A percentile compares a stretch with the other conserved stretches of the same genome.
Evolutionary conservation across 139 green algal species (phyloP).

Genomic region (Medakamo hakoo): DNA sequence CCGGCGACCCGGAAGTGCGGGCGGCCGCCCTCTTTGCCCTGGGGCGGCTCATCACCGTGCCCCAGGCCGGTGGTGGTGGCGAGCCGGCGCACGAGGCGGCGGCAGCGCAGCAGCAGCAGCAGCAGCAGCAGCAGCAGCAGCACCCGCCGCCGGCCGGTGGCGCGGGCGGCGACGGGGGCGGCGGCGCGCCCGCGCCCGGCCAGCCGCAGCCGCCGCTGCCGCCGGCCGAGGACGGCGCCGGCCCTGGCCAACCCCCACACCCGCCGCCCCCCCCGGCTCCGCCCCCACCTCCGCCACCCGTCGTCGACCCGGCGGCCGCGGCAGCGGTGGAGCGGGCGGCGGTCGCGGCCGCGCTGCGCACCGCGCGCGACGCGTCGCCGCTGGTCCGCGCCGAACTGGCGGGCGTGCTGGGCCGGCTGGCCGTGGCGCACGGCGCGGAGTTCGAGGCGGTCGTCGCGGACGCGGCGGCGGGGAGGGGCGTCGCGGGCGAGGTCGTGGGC

Average conservation of each 20-base stretch:
- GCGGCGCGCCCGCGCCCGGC: not conserved
- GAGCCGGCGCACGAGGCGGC: not conserved
- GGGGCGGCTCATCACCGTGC: slow-evolving; percentile 45
- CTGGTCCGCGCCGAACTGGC: slow-evolving; percentile 62
- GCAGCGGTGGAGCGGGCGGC: slow-evolving; percentile 17
- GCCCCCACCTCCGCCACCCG: too few relatives aligned
- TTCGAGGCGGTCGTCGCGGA: slow-evolving; percentile 33
- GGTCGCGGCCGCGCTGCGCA: slow-evolving; percentile 21
- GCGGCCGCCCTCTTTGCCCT: slow-evolving; percentile 77
- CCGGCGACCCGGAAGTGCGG: slow-evolving; percentile 48
- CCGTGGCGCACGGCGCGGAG: slow-evolving; percentile 27
- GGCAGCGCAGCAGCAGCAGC: not conserved
- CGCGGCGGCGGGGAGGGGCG: too few relatives aligned
- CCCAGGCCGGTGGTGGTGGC: not conserved
- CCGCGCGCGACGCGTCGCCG: slow-evolving; percentile 48
- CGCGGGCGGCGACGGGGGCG: not conserved
- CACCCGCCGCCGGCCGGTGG: not conserved
- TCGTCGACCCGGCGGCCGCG: not conserved
- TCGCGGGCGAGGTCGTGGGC: slow-evolving; percentile 15
- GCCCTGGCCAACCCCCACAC: slow-evolving; percentile 4
- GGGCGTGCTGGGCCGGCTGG: slow-evolving; percentile 46
- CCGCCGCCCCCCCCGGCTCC: too few relatives aligned
- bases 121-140: not conserved
- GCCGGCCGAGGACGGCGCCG: slow-evolving; percentile 1
- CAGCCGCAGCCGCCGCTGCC: not conserved